Evolutionary conservation across 495 filamentous ascomycete species (phyloP).

Genomic region (Staphylotrichum tortipilum): DNA sequence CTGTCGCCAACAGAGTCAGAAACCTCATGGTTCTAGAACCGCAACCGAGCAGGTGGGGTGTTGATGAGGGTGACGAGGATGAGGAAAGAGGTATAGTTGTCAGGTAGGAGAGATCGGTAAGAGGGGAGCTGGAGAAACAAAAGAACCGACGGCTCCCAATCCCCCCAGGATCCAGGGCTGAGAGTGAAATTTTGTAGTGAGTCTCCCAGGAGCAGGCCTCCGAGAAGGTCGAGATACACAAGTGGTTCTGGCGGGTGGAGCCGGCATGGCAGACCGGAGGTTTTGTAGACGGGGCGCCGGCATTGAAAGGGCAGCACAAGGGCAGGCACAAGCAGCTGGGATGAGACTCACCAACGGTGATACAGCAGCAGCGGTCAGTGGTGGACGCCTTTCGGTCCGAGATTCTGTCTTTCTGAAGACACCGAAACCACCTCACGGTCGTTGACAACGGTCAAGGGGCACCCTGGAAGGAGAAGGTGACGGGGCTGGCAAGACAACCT

Average conservation of each 20-base stretch:
- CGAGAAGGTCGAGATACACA: not conserved
- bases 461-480: not conserved
- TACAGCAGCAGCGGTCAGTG: not conserved
- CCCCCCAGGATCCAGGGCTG: not conserved
- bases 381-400: not conserved
- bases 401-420: too few species aligned
- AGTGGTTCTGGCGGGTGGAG: not conserved
- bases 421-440: too few species aligned
- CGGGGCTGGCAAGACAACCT: not conserved
- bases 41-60: too few species aligned
- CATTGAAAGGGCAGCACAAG: not conserved
- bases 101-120: not conserved
- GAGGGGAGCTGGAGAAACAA: not conserved
- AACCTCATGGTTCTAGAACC: constrained; percentile 2
- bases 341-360: not conserved
- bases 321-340: not conserved
- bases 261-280: not conserved
- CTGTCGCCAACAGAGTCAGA: constrained; percentile 4
- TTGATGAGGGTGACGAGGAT: not conserved
- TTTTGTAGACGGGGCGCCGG: constrained; percentile 5
- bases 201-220: not conserved
- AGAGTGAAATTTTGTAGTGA: not conserved
- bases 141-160: not conserved
- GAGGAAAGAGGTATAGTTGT: not conserved
- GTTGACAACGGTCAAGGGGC: not conserved